Base-by-base conservation (phyloP, 306 rosid genomes). In the Parietaria judaica region DNA sequence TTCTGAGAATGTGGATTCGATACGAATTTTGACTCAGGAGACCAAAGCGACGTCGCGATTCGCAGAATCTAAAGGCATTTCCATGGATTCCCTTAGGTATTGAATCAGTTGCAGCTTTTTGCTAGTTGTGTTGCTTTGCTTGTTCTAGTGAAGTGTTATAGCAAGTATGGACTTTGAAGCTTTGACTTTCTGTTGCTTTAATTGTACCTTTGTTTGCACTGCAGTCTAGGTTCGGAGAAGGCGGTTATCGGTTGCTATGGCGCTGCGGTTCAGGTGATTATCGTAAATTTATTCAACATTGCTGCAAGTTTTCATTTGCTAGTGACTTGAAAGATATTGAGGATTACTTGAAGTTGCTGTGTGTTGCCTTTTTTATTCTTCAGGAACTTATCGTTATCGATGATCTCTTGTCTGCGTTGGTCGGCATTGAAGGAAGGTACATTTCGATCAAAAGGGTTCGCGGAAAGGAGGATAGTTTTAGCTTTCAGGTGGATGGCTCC, bases 321-420 rank as follows among this genome's bases (percentile, higher is more conserved):
- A 23, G 31, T 23, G 31, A 23, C 31, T 23, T 23, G 31, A 23
- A 23, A 23, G 31, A 23, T 23, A 23, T 23, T 36, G 13, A 60
- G 39, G 8, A 6, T 37, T 16, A 1, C 4, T 23, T 16, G 0
- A 15, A 15, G 15, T 16, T 13, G 15, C 3, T 10, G 11, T 47
- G 46, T 36, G 36, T 14, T 3, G 13, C 14, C 14, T 0, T 11
- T 3, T 57, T 2, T 57, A 57, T 57, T 11, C 14, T 75, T 68
- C 66, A 91, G 98, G 98, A 92, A 79, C 96, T 92, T 78, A 80
- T 92, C 61, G 90, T 92, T 48, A 86, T 92, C 68, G 98, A 92
- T 72, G 96, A 88, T 70, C 74, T 92, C 50, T 83, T 92, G 57
- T 92, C 92, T 6, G 86, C 82, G 65, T 75, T 92, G 89, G 94